Base-by-base conservation (phyloP, 768 basidiomycete genomes). In the Pleurotus eryngii region DNA sequence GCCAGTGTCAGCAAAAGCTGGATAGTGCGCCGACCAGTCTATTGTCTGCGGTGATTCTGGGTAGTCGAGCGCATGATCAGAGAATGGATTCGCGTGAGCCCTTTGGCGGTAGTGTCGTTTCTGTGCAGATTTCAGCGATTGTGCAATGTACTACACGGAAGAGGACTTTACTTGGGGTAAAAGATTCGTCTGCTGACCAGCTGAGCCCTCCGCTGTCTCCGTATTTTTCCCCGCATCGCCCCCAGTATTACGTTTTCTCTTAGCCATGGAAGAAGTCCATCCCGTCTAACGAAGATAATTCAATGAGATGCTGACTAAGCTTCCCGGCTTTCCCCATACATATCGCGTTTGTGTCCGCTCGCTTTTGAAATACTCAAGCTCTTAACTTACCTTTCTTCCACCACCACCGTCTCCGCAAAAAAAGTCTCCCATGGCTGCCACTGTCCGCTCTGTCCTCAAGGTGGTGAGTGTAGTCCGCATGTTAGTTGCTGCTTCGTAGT, bases 41-140 rank as follows among this genome's bases (percentile, higher is more conserved):
- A 96, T 84, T 49, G 74, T 72, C 35, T 78, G 68, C 3, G 95
- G 95, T 5, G 86, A 85, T 12, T 81, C 57, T 2, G 96, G 96
- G 67, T 98, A 98, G 59, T 87, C 86, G 51, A 99, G 83, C 15
- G 85, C 79, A 74, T 99, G 90, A 68, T 92, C 90, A 14, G 90
- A 92, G 72, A 92, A 92, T 2, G 89, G 90, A 67, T 92, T 92
- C 3, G 90, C 89, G 66, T 92, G 90, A 38, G 90, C 90, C 49
- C 90, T 82, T 64, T 92, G 90, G 42, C 90, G 76, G 67, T 92
- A 92, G 65, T 89, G 87, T 67, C 85, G 85, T 85, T 92, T 92
- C 87, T 92, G 62, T 22, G 47, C 12, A 56, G 38, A 43, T 8
- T 17, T 48, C 15, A 48, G n/a, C 9, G 40, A 42, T 37, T 46